A percentile compares a stretch with the other conserved stretches of the same genome.
Conservation (phyloP, 805 yeast species). For the Metschnikowia similis region DNA sequence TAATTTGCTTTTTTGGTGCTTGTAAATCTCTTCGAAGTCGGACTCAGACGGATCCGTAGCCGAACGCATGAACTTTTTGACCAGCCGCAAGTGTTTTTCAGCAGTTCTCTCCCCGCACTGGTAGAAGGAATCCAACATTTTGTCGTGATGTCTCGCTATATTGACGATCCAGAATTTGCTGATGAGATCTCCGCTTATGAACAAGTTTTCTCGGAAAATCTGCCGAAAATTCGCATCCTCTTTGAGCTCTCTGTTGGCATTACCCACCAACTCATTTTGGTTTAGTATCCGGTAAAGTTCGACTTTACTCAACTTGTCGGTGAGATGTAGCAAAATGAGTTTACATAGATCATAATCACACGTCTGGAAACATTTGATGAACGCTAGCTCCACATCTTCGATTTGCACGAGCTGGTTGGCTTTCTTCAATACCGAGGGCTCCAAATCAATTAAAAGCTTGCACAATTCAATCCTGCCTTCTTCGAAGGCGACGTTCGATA, state of each 20-base stretch:
- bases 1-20: conserved; percentile 23
- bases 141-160: conserved; percentile 23
- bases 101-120: conserved; percentile 28
- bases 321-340: conserved; percentile 52
- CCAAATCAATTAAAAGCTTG: conserved; percentile 61
- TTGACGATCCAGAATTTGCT: conserved; percentile 35
- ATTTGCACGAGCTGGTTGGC: conserved; percentile 58
- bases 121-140: conserved; percentile 25
- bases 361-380: conserved; percentile 60
- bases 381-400: conserved; percentile 68
- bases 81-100: conserved; percentile 14
- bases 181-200: conserved; percentile 35
- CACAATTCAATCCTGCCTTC: conserved; percentile 79
- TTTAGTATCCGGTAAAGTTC: conserved; percentile 67
- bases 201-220: conserved; percentile 19
- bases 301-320: conserved; percentile 52
- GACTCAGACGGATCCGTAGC: background rate
- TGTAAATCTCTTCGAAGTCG: conserved; percentile 11
- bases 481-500: conserved; percentile 63
- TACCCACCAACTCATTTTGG: conserved; percentile 33
- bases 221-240: conserved; percentile 12
- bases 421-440: conserved; percentile 58
- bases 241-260: conserved; percentile 21
- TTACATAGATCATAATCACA: conserved; percentile 58
- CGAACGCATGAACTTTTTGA: background rate